Evolutionary conservation across 1,284 basidiomycete species (phyloP), one percentile per base, ranked within the genome.

Genomic region (Austroboletus rostrupii): DNA sequence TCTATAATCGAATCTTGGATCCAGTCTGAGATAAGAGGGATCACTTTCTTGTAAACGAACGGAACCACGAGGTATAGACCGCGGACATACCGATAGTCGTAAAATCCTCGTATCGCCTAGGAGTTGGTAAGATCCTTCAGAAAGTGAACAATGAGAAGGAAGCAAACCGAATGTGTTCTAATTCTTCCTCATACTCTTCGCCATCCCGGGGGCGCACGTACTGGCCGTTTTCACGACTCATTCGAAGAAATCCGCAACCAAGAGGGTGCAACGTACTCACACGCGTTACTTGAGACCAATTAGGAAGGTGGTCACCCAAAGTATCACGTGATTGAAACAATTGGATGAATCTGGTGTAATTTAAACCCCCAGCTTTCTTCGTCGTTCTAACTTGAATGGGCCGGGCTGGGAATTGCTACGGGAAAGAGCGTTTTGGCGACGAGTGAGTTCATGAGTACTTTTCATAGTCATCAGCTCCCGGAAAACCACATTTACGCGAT

Each of bases 1-100:
- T 97, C 93, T 35, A 90, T 79, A 47, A 95, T 82, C 2, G 92
- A 92, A 71, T 97, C 94, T 64, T 96, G 90, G 50, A 97, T 90
- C 94, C 93, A 97, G 68, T 97, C 93, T 77, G 54, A 39, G 23
- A 49, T 17, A 26, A 42, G 51, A 41, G 43, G 40, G 31, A 49
- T 51, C 44, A 47, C 47, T 49, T 48, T 48, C 55, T 45, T n/a
- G 42, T 19, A 43, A 43, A 31, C 38, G 38, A 54, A 49, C 14
- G 41, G 33, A 45, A 45, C 35, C 40, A 52, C 23, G 49, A 53
- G 48, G 52, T 35, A 32, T 31, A 47, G 11, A 49, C 61, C 54
- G 53, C 57, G 49, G 44, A 68, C 76, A 61, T 57, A 83, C 85
- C 85, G 49, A 87, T 87, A 29, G 85, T 87, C 21, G 85, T 87